Evolutionary conservation across 73 alveolate genomes (phyloP), one percentile per base, ranked within the genome.

Genomic region (Breviolum minutum): DNA sequence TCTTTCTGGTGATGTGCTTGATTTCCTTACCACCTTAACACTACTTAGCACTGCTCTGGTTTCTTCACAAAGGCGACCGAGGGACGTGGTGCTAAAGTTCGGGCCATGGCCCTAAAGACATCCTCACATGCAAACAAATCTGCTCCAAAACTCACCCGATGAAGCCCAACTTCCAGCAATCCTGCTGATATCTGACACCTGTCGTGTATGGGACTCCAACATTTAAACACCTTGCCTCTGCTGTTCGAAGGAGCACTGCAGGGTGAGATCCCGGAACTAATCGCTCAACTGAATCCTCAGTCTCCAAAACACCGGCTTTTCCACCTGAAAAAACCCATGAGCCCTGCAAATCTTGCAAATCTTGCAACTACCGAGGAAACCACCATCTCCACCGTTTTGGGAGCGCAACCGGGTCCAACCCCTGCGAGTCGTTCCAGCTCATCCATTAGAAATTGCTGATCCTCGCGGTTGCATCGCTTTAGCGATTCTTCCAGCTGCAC

Each of bases 361-460:
- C 80, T 24, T 24, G 80, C 27, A 17, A 17, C 20, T 8, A 29
- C 30, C 81, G 6, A 7, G 71, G 84, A 12, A 11, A 62, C 63
- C 61, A 27, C 98, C 98, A 92, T 92, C 91, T 92, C 98, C 22
- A 63, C 98, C 20, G 98, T 92, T 80, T 92, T 92, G 66, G 98
- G 86, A 10, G 91, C 98, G 80, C 98, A 88, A 30, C 40, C 20
- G 7, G 87, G 91, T 5, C 98, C 98, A 6, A 92, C 98, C 2
- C 98, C 98, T 16, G 98, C 98, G 66, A 92, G 90, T 7, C 98
- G 64, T 24, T 92, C 98, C 90, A 92, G 24, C 98, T 92, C 98
- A n/a, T 92, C 98, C 63, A 92, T 62, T 29, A 92, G 62, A 80
- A 92, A 92, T 60, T 92, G 98, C 80, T 81, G 91, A 66, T 92